Evolutionary conservation across 2,329 filamentous ascomycete genomes (phyloP), one percentile per base, ranked within the genome.

Genomic region (Monosporascus sp.): DNA sequence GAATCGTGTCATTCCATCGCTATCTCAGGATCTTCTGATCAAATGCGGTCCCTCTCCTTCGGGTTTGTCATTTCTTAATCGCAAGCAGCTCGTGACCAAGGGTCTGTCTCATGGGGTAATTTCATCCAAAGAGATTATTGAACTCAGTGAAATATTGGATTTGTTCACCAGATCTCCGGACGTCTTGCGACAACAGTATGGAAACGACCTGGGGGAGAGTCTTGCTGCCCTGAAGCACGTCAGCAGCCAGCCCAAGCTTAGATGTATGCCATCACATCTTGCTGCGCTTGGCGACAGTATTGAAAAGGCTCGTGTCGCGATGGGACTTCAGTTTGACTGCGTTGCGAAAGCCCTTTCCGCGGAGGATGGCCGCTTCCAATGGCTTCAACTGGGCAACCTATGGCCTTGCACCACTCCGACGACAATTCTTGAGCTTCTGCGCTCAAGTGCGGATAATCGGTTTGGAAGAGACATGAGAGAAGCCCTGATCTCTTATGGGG

Each of bases 341-440:
- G 59, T 64, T 6, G 43, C 22, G 3, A 5, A 36, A 7, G 53
- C 57, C 3, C 52, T 59, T n/a, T 47, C 56, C 14, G 20, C 41
- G 3, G 36, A 43, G 9, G 62, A 63, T 14, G 22, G 3, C 34
- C 63, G 66, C 19, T 57, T 62, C 5, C 37, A 48, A 3, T 82
- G 79, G 79, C 69, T 82, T 0, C 51, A 64, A 6, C 38, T 64
- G 1, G 74, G 70, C 0, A 61, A 68, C 0, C 61, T 82, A 0
- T 79, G 74, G 73, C 81, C 81, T 0, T 69, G 67, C 1, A 59
- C 75, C 3, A 78, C 75, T 0, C 66, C 69, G 0, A 52, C 70
- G 0, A 66, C 74, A 0, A 54, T 84, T 0, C 70, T 85, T 0
- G 71, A 75, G 44, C 73, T 78, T 19, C 61, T 85, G 0, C 69